phyloP scores from a whole-genome alignment of 2,329 filamentous ascomycete genomes.

The Diplocarpon rosae region DNA sequence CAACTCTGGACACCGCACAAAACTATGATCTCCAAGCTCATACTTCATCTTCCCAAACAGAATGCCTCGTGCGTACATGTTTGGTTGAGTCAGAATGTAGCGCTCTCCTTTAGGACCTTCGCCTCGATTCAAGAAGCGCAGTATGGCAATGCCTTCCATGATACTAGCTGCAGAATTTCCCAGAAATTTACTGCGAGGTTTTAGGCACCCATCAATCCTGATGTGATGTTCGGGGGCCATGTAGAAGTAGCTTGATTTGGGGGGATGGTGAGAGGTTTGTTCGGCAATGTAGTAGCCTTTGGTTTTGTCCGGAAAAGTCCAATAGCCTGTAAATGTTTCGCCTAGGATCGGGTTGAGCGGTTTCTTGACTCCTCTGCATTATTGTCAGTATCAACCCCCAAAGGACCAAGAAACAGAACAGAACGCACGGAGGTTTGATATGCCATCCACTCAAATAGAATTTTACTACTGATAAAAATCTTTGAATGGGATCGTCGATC shows the following conservation, averaged over 20 bases:
- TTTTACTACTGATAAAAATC: slow-evolving; percentile 92
- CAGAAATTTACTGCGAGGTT: slow-evolving; percentile 87
- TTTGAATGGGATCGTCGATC: slow-evolving; percentile 77
- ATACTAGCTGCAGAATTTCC: slow-evolving; percentile 95
- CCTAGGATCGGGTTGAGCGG: slow-evolving; percentile 93
- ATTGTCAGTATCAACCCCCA: background rate
- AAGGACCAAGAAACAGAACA: background rate
- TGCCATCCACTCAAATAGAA: slow-evolving; percentile 99
- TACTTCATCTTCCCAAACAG: slow-evolving; percentile 99
- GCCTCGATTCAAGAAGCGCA: slow-evolving; percentile 72
- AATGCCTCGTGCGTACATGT: slow-evolving; percentile 97
- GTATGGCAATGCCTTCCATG: slow-evolving; percentile 92
- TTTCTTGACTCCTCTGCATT: slow-evolving; percentile 82
- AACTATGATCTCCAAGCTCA: slow-evolving; percentile 91
- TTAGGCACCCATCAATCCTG: slow-evolving; percentile 88
- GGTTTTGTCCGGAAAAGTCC: slow-evolving; percentile 78
- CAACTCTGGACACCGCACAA: slow-evolving; percentile 80
- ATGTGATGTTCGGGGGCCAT: slow-evolving; percentile 91
- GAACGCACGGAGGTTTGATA: slow-evolving; percentile 82
- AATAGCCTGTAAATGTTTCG: slow-evolving; percentile 90
- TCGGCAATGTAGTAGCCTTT: slow-evolving; percentile 93
- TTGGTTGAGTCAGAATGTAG: slow-evolving; percentile 93
- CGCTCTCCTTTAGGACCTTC: slow-evolving; percentile 59
- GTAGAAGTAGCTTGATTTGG: slow-evolving; percentile 98
- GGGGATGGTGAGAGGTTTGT: slow-evolving; percentile 95